Conservation (phyloP, 768 basidiomycete species). For the Leccinellum albellum region DNA sequence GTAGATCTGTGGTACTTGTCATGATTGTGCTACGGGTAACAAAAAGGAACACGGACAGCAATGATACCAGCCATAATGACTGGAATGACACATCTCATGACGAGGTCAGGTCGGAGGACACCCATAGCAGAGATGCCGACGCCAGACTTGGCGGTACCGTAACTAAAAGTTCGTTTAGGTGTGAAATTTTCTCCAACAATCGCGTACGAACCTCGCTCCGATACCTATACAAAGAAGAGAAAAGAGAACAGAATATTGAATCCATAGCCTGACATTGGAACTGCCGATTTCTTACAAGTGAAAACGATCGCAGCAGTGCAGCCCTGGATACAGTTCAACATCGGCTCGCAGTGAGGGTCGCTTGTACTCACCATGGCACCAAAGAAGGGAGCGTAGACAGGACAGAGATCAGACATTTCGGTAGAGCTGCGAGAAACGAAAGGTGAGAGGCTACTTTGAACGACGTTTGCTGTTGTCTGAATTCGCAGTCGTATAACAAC, state of each 20-base stretch:
- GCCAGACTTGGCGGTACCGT: conserved; percentile 99
- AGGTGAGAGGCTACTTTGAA: background rate
- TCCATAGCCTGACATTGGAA: background rate
- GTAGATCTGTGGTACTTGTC: conserved; percentile 63
- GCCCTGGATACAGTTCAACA: conserved; percentile 51
- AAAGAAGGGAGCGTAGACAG: conserved; percentile 97
- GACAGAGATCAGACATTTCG: conserved; percentile 76
- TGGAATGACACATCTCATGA: conserved; percentile 97
- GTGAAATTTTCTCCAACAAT: background rate
- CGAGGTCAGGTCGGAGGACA: conserved; percentile 90
- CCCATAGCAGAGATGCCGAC: conserved; percentile 98
- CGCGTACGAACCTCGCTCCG: conserved; percentile 67
- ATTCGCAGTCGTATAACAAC: conserved; percentile 16
- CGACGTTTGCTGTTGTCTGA: background rate
- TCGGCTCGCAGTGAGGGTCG: background rate
- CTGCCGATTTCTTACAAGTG: conserved; percentile 65
- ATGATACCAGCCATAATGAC: conserved; percentile 99
- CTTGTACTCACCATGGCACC: conserved; percentile 77
- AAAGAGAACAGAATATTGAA: background rate
- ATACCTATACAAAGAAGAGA: conserved; percentile 50
- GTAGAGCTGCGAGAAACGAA: conserved; percentile 4
- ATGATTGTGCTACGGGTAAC: background rate
- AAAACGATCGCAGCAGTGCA: conserved; percentile 97
- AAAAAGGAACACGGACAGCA: conserved; percentile 61
- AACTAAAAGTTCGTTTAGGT: conserved; percentile 45